Conservation (phyloP, 1,284 basidiomycete species). For the Sporisorium sorghi region DNA sequence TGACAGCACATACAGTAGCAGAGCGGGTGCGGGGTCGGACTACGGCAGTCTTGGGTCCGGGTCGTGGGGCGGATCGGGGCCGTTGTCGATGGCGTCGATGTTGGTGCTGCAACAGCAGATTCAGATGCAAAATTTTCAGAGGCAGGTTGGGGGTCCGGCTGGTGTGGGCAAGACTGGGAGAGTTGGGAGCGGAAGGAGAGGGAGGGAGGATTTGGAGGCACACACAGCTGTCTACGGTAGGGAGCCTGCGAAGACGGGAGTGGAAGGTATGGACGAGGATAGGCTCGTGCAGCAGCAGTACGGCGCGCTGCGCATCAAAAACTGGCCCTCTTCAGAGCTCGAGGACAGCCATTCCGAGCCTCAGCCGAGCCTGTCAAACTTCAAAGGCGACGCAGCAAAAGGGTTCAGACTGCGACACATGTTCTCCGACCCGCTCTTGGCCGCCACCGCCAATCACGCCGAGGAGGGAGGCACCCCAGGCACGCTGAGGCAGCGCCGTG, state of each 20-base stretch:
- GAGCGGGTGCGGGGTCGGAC: not conserved
- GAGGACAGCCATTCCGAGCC: not conserved
- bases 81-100: slow-evolving; percentile 16
- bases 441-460: not conserved
- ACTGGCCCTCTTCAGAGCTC: slow-evolving; percentile 2
- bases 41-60: not conserved
- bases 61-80: not conserved
- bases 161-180: not conserved
- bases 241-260: not conserved
- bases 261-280: slow-evolving; percentile 10
- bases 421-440: slow-evolving; percentile 15
- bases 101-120: slow-evolving; percentile 27
- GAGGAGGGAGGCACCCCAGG: not conserved
- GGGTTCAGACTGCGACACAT: slow-evolving; percentile 17
- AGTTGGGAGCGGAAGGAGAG: not conserved
- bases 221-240: too few species aligned
- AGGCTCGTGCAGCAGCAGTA: slow-evolving; percentile 7
- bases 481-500: slow-evolving; percentile 27
- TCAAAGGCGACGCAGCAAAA: not conserved
- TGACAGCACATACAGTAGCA: not conserved
- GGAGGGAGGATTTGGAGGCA: not conserved
- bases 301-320: slow-evolving; percentile 22
- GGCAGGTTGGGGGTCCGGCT: slow-evolving; percentile 13
- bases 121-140: slow-evolving; percentile 15
- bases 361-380: too few species aligned